Evolutionary conservation across 1,139 yeast genomes (phyloP).

Genomic region (Hyphopichia khmerensis): DNA sequence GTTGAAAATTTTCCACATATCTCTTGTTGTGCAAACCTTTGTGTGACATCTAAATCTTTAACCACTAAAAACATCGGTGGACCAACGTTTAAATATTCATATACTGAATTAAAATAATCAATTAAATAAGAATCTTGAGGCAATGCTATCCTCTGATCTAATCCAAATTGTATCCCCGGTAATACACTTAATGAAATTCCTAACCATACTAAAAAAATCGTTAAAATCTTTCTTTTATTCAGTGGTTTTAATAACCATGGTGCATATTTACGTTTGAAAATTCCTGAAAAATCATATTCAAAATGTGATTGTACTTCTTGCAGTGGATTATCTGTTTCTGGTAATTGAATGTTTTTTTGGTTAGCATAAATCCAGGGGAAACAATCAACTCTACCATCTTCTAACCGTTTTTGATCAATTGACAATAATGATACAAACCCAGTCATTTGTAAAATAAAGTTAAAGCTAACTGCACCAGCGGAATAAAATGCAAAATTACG

Average conservation of each 20-base stretch:
- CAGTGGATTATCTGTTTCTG: conserved; percentile 3
- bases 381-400: conserved; percentile 58
- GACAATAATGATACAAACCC: conserved; percentile 73
- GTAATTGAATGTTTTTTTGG: neutral
- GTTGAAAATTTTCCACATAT: conserved; percentile 87
- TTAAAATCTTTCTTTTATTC: conserved; percentile 48
- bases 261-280: conserved; percentile 30
- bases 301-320: conserved; percentile 8
- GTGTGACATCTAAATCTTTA: conserved; percentile 61
- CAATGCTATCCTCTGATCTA: conserved; percentile 86
- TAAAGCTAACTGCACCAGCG: conserved; percentile 79
- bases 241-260: conserved; percentile 55
- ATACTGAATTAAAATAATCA: conserved; percentile 75
- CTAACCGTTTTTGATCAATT: conserved; percentile 64
- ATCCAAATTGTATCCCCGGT: conserved; percentile 72
- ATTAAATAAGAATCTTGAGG: conserved; percentile 82
- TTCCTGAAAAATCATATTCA: conserved; percentile 25
- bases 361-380: conserved; percentile 46
- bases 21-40: conserved; percentile 60
- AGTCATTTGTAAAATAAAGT: conserved; percentile 77
- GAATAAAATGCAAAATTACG: conserved; percentile 88
- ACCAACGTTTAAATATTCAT: conserved; percentile 74
- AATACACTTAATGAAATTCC: conserved; percentile 67
- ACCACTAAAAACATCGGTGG: conserved; percentile 91
- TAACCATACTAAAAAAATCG: conserved; percentile 58